A percentile compares a stretch with the other conserved stretches of the same genome.
phyloP scores from a whole-genome alignment of 2,329 filamentous ascomycete genomes.

The Thielaviopsis punctulata region DNA sequence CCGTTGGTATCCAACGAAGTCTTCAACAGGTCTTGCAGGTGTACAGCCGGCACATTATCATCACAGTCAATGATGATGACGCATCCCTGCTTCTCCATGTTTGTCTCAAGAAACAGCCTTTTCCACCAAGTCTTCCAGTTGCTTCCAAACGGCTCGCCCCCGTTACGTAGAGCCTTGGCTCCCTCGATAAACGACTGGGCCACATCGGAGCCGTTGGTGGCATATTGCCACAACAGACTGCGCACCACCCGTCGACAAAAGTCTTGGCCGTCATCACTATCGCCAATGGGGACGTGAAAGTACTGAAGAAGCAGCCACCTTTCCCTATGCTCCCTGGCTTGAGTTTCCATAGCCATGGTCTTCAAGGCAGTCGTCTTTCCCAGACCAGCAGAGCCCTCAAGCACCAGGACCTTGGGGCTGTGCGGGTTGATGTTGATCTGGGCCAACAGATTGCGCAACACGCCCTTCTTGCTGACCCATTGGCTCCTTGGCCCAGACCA shows the following conservation, averaged over 20 bases:
- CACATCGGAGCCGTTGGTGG: background rate
- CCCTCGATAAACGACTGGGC: background rate
- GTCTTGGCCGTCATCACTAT: background rate
- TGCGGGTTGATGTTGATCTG: background rate
- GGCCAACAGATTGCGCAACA: background rate
- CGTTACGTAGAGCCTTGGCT: background rate
- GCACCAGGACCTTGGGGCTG: background rate
- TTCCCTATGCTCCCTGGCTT: background rate
- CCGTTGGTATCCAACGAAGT: background rate
- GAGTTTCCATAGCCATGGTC: background rate
- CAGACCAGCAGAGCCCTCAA: background rate
- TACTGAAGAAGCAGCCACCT: background rate
- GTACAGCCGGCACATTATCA: background rate
- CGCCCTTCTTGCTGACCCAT: background rate
- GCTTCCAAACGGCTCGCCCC: background rate
- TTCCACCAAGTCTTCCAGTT: background rate
- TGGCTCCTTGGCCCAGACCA: background rate
- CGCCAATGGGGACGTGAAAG: background rate
- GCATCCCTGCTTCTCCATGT: background rate
- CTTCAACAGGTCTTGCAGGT: background rate
- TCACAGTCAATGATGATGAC: background rate
- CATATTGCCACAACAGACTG: background rate
- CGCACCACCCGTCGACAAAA: background rate
- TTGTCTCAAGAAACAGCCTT: background rate
- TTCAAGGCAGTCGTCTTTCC: background rate